A percentile compares a stretch with the other conserved stretches of the same genome.
Conservation (phyloP, 768 basidiomycete genomes). For the Melanogaster broomeanus region DNA sequence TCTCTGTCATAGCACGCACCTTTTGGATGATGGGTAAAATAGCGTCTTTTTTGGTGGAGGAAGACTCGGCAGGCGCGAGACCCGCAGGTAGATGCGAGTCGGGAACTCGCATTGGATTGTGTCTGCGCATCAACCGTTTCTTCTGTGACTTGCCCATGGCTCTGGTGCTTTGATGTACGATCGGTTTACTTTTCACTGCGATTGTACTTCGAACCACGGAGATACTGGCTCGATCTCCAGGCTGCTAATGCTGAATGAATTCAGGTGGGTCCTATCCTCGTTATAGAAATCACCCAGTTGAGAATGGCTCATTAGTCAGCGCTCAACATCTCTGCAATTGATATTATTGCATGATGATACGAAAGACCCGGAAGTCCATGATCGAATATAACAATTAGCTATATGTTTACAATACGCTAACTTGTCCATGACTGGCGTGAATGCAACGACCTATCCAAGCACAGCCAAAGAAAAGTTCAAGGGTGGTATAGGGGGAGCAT, state of each 20-base stretch:
- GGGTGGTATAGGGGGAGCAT: constrained; percentile 32
- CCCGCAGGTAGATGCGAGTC: constrained; percentile 90
- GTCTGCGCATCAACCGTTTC: constrained; percentile 78
- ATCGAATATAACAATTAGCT: constrained; percentile 20
- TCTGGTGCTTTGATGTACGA: not conserved
- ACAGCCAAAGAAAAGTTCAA: constrained; percentile 11
- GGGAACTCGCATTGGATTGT: constrained; percentile 93
- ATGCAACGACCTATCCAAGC: not conserved
- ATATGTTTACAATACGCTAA: constrained; percentile 22
- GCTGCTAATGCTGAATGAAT: too few species aligned
- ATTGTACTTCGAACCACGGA: not conserved
- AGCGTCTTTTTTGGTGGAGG: constrained; percentile 74
- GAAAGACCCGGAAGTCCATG: not conserved
- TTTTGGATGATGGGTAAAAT: constrained; percentile 91
- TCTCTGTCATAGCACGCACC: constrained; percentile 42
- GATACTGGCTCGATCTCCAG: not conserved
- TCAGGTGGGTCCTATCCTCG: too few species aligned
- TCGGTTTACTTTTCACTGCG: not conserved
- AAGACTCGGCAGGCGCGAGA: constrained; percentile 68
- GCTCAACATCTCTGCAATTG: too few species aligned
- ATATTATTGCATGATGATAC: constrained; percentile 2
- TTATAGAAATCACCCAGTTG: too few species aligned
- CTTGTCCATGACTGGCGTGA: constrained; percentile 16
- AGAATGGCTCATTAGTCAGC: too few species aligned
- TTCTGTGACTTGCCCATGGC: constrained; percentile 94